Conservation (phyloP, 805 yeast genomes). For the Komagataella kurtzmanii region DNA sequence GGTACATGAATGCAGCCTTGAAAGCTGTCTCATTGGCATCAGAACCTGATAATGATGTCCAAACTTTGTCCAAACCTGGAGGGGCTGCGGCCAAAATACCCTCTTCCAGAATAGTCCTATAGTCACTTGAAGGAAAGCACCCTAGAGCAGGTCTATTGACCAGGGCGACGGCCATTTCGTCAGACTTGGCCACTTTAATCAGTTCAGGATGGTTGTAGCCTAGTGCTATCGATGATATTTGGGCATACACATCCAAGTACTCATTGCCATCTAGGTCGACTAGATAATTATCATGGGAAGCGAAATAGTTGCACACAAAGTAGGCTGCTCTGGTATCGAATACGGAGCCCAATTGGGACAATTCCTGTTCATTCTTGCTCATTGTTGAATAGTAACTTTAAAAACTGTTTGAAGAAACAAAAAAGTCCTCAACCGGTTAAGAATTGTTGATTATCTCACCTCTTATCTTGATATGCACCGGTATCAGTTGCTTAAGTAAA, state of each 20-base stretch:
- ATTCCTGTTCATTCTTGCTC: constrained; percentile 7
- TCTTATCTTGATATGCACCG: not conserved
- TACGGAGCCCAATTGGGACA: constrained; percentile 42
- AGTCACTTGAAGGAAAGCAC: constrained; percentile 62
- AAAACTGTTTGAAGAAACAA: no score
- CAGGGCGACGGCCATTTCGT: constrained; percentile 57
- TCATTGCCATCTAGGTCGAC: constrained; percentile 72
- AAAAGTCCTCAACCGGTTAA: no score
- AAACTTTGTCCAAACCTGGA: constrained; percentile 57
- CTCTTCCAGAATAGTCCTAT: constrained; percentile 30
- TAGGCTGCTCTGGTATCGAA: constrained; percentile 65
- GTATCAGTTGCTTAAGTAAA: not conserved
- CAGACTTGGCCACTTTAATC: constrained; percentile 53
- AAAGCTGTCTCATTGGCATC: constrained; percentile 84
- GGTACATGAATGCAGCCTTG: constrained; percentile 80
- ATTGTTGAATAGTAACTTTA: no score
- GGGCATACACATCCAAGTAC: constrained; percentile 66
- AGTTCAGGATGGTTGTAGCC: constrained; percentile 81
- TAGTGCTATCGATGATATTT: constrained; percentile 73
- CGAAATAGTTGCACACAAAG: constrained; percentile 63
- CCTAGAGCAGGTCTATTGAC: constrained; percentile 81
- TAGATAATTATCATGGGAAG: constrained; percentile 68
- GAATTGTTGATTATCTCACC: not conserved
- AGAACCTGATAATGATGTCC: constrained; percentile 77
- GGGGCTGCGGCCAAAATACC: constrained; percentile 67